These are phyloP conservation scores for Sporothrix sp. DNA, from an alignment of 2,329 filamentous ascomycete genomes.

Conservation along the genomic window DNA sequence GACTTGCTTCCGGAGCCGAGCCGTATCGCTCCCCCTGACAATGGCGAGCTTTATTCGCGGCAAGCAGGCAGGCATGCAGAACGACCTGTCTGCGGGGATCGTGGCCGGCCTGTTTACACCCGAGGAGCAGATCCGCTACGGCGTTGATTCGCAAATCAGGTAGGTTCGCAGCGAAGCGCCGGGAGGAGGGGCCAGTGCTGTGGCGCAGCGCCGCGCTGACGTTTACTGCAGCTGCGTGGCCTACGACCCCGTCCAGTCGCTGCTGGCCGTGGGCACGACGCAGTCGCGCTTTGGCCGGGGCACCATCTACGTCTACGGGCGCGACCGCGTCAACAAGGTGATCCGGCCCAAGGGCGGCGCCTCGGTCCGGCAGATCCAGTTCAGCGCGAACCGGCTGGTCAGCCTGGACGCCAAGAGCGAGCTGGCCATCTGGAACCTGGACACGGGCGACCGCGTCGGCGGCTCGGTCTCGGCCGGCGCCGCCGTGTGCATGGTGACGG, in stretches of 20 bases:
- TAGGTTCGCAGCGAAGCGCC: constrained; percentile 61
- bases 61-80: background rate
- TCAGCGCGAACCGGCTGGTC: constrained; percentile 76
- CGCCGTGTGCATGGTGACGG: constrained; percentile 65
- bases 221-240: too few species aligned
- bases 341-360: constrained; percentile 61
- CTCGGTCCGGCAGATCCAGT: constrained; percentile 69
- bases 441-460: constrained; percentile 54
- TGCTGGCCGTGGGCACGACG: constrained; percentile 83
- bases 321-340: constrained; percentile 66
- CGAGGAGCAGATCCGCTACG: too few species aligned
- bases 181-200: too few species aligned
- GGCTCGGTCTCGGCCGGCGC: constrained; percentile 68
- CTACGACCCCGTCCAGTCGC: constrained; percentile 91
- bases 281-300: constrained; percentile 79
- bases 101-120: too few species aligned
- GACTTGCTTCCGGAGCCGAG: too few species aligned
- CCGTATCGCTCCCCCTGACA: too few species aligned
- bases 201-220: too few species aligned
- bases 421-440: constrained; percentile 71
- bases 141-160: too few species aligned
- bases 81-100: constrained; percentile 18
- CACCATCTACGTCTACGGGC: constrained; percentile 82
- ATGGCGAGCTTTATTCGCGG: background rate
- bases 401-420: constrained; percentile 82